Conservation (phyloP, 371 early-diverging fungal genomes). For the Rozella allomycis region DNA sequence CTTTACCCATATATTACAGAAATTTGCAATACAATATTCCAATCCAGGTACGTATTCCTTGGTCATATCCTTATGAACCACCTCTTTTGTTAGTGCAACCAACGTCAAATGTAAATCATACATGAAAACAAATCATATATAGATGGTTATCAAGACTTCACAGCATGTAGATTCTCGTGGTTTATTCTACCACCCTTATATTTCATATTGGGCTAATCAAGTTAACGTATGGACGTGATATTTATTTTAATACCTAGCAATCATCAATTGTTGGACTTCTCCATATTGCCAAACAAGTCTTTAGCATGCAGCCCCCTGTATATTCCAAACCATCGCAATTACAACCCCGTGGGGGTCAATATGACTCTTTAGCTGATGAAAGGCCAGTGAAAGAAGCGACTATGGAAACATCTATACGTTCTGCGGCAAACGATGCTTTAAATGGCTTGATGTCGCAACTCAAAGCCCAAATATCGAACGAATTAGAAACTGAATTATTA, state of each 20-base stretch:
- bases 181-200: constrained; percentile 55
- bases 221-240: constrained; percentile 4
- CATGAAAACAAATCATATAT: no score
- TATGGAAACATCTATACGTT: no score
- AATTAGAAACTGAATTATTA: no score
- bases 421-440: no score
- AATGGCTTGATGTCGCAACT: no score
- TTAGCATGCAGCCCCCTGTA: constrained; percentile 54
- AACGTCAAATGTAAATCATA: constrained; percentile 45
- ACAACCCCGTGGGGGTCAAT: no score
- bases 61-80: constrained; percentile 47
- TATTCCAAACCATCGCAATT: constrained; percentile 43
- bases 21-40: constrained; percentile 76
- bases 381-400: no score
- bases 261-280: constrained; percentile 9
- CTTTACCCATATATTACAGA: constrained; percentile 58
- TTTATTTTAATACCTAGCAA: background rate
- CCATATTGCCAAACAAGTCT: constrained; percentile 38
- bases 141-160: constrained; percentile 62
- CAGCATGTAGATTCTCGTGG: constrained; percentile 65
- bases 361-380: no score
- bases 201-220: constrained; percentile 32
- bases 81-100: constrained; percentile 71
- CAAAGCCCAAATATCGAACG: no score
- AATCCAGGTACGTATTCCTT: constrained; percentile 65